A percentile compares a stretch with the other conserved stretches of the same genome.
phyloP scores from a whole-genome alignment of 768 basidiomycete genomes.

The Botryobasidium botryosum region DNA sequence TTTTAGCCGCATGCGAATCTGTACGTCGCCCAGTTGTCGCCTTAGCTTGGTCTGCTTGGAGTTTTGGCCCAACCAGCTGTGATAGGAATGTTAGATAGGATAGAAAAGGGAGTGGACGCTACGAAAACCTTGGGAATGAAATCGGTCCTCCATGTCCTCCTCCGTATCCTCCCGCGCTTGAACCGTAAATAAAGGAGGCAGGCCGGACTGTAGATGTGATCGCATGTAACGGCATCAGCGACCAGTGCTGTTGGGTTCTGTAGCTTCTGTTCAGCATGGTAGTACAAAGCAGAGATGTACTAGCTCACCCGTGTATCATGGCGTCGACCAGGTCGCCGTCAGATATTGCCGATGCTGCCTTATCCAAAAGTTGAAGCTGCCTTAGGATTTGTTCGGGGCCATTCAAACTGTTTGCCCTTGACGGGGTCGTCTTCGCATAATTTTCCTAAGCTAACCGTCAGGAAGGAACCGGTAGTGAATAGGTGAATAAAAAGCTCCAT shows the following conservation, averaged over 20 bases:
- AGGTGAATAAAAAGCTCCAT: background rate
- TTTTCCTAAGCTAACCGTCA: constrained; percentile 53
- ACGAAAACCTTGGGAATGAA: constrained; percentile 67
- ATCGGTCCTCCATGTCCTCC: constrained; percentile 40
- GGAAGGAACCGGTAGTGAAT: background rate
- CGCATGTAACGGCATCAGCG: constrained; percentile 84
- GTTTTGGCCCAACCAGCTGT: constrained; percentile 94
- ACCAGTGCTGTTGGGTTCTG: constrained; percentile 91
- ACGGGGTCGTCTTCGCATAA: constrained; percentile 73
- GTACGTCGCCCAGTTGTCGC: constrained; percentile 73
- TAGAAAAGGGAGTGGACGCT: background rate
- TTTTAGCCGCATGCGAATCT: constrained; percentile 87
- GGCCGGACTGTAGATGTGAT: constrained; percentile 81
- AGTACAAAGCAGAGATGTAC: background rate
- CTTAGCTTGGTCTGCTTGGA: constrained; percentile 75
- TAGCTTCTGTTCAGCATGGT: constrained; percentile 1
- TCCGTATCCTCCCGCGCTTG: constrained; percentile 45
- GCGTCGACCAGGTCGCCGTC: constrained; percentile 89
- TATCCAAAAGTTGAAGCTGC: constrained; percentile 64
- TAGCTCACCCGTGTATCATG: constrained; percentile 74
- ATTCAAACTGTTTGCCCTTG: constrained; percentile 34
- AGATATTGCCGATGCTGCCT: constrained; percentile 82
- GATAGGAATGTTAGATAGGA: background rate
- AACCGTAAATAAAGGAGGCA: constrained; percentile 67
- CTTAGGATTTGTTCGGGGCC: constrained; percentile 53